Conservation (phyloP, 495 filamentous ascomycete genomes). For the Trichoderma asperelloides region DNA sequence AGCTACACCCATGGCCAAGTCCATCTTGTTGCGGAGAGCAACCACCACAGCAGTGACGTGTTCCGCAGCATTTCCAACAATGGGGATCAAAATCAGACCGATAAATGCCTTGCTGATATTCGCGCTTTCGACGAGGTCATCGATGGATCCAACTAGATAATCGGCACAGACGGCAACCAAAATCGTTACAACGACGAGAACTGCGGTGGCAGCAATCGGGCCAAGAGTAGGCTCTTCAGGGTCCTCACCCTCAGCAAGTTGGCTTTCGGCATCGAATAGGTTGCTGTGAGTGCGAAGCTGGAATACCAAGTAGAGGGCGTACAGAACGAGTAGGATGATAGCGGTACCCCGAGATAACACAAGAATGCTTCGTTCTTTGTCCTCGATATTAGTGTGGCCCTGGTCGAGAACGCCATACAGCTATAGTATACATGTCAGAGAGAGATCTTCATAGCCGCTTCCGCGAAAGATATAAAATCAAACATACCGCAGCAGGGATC, state of each 20-base stretch:
- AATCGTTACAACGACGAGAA: constrained; percentile 69
- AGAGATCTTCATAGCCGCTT: background rate
- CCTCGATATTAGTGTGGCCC: constrained; percentile 18
- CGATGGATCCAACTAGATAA: constrained; percentile 88
- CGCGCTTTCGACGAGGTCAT: constrained; percentile 70
- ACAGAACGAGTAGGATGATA: constrained; percentile 80
- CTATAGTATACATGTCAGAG: constrained; percentile 12
- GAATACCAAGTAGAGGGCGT: constrained; percentile 85
- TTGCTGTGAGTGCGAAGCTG: constrained; percentile 74
- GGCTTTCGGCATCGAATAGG: constrained; percentile 64
- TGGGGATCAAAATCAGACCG: constrained; percentile 88
- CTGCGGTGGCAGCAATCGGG: constrained; percentile 61
- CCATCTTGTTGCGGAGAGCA: constrained; percentile 94
- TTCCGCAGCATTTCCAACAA: constrained; percentile 96
- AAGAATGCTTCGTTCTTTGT: constrained; percentile 58
- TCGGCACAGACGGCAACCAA: constrained; percentile 88
- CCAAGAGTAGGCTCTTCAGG: constrained; percentile 48
- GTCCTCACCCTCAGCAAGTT: constrained; percentile 25
- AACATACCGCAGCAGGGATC: constrained; percentile 76
- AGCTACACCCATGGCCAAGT: constrained; percentile 87
- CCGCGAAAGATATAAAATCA: constrained; percentile 5
- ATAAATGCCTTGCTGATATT: constrained; percentile 95
- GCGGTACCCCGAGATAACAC: constrained; percentile 83
- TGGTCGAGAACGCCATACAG: constrained; percentile 38
- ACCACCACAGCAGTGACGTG: constrained; percentile 93